Evolutionary conservation across 352 stramenopile species (phyloP), one percentile per base, ranked within the genome.

Genomic region (Phytophthora vignae): DNA sequence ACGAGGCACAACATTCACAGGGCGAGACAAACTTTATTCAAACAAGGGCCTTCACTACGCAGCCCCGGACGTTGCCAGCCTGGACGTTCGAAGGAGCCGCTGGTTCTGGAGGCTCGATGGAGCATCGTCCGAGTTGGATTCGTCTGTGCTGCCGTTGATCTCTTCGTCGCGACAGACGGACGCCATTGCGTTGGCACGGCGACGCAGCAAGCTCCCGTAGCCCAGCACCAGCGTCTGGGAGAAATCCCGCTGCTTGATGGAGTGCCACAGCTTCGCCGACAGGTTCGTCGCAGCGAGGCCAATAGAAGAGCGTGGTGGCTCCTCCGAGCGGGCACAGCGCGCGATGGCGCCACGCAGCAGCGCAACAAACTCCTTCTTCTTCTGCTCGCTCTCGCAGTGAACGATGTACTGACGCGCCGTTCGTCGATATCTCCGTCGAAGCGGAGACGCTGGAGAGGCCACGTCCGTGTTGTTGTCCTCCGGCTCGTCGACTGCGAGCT

Each of bases 391-490:
- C 46, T 86, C 78, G 56, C 79, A 90, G 58, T 70, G 72, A 3
- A 90, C 69, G 4, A 83, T 67, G 60, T 88, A 90, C 36, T 80
- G 78, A n/a, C 81, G 81, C 15, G 73, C 56, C 6, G 76, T 68
- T 11, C 82, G 79, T 27, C 11, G 71, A 22, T 29, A 71, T 60
- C 42, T 86, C 71, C 27, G 70, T 69, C 22, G 64, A 54, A 11
- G 61, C 27, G 50, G 77, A 75, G 19, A 61, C 52, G 15, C 36
- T 36, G 59, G n/a, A 1, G 14, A 56, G 12, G 44, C 0, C 9
- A 27, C 38, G 25, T 50, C 54, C 14, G 54, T 2, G 0, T 22
- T 36, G 14, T 57, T 52, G 22, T 14, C 42, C 8, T 69, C 66
- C 8, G 36, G 33, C 48, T 27, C 21, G 11, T 70, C 67, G 40